phyloP scores from a whole-genome alignment of 192 early-diverging fungal species.

The Fimicolochytrium jonesii region DNA sequence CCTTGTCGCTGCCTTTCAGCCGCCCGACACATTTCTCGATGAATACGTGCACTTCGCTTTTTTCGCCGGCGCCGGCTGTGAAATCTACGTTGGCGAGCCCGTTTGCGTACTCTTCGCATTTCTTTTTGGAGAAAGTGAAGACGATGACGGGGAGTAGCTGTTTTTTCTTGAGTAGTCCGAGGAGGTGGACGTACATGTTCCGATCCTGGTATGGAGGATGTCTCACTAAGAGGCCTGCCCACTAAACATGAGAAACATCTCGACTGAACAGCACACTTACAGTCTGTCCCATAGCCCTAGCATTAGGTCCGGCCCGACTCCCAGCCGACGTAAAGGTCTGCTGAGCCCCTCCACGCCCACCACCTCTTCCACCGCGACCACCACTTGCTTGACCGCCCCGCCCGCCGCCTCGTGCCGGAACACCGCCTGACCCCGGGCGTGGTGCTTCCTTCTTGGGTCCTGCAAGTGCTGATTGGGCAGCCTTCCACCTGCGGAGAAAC shows the following conservation, averaged over 20 bases:
- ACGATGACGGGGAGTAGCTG: constrained; percentile 82
- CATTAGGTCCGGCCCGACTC: constrained; percentile 5
- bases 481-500: constrained; percentile 54
- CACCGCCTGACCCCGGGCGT: constrained; percentile 9
- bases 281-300: constrained; percentile 18
- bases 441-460: constrained; percentile 56
- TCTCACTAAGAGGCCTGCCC: constrained; percentile 14
- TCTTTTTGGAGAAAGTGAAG: constrained; percentile 93
- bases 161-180: constrained; percentile 66
- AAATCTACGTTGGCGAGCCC: constrained; percentile 79
- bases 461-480: constrained; percentile 66
- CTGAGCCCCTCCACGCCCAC: constrained; percentile 41
- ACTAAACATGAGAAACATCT: too few species aligned
- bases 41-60: constrained; percentile 83
- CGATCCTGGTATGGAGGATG: constrained; percentile 65
- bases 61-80: constrained; percentile 63
- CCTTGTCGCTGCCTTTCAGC: constrained; percentile 75
- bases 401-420: constrained; percentile 8
- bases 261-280: too few species aligned
- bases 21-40: constrained; percentile 77
- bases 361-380: constrained; percentile 31
- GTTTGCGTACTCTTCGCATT: constrained; percentile 88
- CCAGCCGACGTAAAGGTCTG: not conserved
- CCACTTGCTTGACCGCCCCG: constrained; percentile 13
- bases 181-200: constrained; percentile 78